phyloP scores from a whole-genome alignment of 768 basidiomycete species.

The Chalciporus chontae region DNA sequence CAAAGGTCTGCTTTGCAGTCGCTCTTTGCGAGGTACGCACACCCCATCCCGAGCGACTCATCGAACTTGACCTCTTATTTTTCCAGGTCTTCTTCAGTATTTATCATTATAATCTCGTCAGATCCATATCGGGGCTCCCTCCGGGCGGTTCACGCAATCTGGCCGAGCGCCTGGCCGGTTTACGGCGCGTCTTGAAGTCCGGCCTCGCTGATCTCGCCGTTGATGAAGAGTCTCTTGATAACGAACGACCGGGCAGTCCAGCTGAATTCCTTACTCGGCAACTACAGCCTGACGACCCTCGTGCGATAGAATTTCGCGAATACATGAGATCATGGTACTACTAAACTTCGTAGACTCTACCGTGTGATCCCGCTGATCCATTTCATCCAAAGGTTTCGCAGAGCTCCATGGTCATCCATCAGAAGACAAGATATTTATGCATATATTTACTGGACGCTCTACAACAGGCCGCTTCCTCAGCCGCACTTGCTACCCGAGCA shows the following conservation, averaged over 20 bases:
- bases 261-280: conserved; percentile 49
- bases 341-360: background rate
- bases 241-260: conserved; percentile 55
- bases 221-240: conserved; percentile 52
- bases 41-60: background rate
- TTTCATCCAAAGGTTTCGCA: conserved; percentile 54
- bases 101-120: conserved; percentile 53
- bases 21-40: conserved; percentile 57
- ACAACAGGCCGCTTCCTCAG: conserved; percentile 59
- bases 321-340: conserved; percentile 53
- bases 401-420: conserved; percentile 70
- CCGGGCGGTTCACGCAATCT: conserved; percentile 44
- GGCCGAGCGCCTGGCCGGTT: conserved; percentile 55
- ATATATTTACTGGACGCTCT: conserved; percentile 87
- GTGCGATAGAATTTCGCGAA: conserved; percentile 71
- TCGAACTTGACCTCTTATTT: conserved; percentile 1
- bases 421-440: conserved; percentile 56
- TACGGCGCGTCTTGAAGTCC: conserved; percentile 58
- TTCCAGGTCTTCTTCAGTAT: conserved; percentile 65
- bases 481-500: conserved; percentile 42
- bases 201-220: conserved; percentile 57
- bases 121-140: conserved; percentile 44
- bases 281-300: conserved; percentile 61
- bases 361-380: background rate
- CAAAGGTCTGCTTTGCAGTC: conserved; percentile 40